These are phyloP conservation scores for Acmispon strigosus DNA, from an alignment of 306 rosid species.

Conservation along the genomic window DNA sequence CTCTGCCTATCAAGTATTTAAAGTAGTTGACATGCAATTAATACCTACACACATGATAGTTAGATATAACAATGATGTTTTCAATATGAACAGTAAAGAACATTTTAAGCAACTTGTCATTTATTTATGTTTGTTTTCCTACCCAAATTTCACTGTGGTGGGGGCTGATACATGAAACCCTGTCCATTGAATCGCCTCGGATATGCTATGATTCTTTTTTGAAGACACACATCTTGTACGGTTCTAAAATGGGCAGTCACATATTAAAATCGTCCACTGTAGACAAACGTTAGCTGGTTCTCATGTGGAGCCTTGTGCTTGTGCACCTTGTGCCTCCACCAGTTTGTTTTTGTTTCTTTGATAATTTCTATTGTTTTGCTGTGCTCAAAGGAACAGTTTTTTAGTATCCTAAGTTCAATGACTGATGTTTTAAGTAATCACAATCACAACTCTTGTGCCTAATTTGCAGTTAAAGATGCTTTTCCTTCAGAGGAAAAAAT, in stretches of 20 bases:
- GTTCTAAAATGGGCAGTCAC: conserved; percentile 31
- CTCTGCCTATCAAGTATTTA: too few relatives aligned
- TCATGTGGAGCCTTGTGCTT: conserved; percentile 38
- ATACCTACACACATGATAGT: too few relatives aligned
- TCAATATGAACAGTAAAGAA: neutral
- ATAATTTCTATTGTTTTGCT: neutral
- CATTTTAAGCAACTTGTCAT: neutral
- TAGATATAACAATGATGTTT: too few relatives aligned
- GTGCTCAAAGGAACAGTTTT: conserved; percentile 16
- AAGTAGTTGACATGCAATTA: too few relatives aligned
- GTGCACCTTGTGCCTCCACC: neutral
- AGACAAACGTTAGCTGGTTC: conserved; percentile 51
- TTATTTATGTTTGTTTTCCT: neutral
- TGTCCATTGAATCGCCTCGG: conserved; percentile 16
- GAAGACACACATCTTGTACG: conserved; percentile 39
- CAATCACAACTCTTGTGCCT: neutral
- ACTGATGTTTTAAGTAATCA: neutral
- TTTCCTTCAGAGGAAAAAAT: conserved; percentile 9
- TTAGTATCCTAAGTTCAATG: conserved; percentile 22
- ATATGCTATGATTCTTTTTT: conserved; percentile 24
- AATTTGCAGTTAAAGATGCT: conserved; percentile 31
- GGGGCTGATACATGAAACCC: conserved; percentile 9
- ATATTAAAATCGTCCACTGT: conserved; percentile 19
- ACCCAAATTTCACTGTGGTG: conserved; percentile 16
- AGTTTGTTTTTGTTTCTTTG: neutral